These are phyloP conservation scores for Trichoderma oligosporum DNA, from an alignment of 2,329 filamentous ascomycete species.

Conservation along the genomic window DNA sequence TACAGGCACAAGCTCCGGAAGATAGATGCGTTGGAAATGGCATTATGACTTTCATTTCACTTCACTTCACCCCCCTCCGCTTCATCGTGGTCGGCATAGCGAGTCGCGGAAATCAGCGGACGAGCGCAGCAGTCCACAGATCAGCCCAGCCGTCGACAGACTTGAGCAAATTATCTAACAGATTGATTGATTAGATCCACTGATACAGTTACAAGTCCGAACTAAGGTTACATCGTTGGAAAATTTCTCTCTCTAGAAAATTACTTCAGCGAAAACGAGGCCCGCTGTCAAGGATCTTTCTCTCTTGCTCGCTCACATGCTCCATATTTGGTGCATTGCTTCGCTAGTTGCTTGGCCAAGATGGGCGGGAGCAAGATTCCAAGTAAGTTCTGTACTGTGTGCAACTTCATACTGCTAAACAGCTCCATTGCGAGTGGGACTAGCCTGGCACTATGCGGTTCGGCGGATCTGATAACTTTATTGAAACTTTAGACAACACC, in stretches of 20 bases:
- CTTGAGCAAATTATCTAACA: conserved; percentile 10
- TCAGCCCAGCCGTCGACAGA: not conserved
- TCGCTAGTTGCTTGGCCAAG: not conserved
- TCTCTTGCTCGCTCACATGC: not conserved
- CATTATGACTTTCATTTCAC: not conserved
- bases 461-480: conserved; percentile 27
- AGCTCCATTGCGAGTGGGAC: too few species aligned
- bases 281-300: not conserved
- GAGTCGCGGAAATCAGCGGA: not conserved
- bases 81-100: too few species aligned
- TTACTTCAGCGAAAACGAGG: not conserved
- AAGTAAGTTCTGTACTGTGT: not conserved
- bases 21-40: not conserved
- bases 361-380: not conserved
- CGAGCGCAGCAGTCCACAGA: not conserved
- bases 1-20: not conserved
- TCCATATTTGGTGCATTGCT: not conserved
- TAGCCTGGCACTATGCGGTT: not conserved
- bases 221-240: not conserved
- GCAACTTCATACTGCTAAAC: too few species aligned
- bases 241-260: not conserved
- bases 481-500: conserved; percentile 2
- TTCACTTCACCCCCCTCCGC: not conserved
- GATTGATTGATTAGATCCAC: conserved; percentile 11
- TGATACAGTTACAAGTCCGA: not conserved